Evolutionary conservation across 768 basidiomycete genomes (phyloP).

Genomic region (Pulveroboletus sp.): DNA sequence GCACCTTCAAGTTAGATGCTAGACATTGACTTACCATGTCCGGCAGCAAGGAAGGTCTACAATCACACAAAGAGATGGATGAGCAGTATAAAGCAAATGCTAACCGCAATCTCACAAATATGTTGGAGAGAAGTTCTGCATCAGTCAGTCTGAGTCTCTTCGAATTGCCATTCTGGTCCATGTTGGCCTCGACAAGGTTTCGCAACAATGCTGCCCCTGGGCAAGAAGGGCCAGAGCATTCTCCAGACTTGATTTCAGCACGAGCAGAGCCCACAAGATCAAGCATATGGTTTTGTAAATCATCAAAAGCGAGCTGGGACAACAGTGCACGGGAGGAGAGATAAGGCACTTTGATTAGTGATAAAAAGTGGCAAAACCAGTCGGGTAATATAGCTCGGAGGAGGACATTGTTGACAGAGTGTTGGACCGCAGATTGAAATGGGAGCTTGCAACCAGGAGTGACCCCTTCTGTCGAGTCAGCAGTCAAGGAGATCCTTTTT

Average conservation of each 20-base stretch:
- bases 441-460: no score
- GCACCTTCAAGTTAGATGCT: no score
- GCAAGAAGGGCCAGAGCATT: slow-evolving; percentile 15
- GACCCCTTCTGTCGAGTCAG: no score
- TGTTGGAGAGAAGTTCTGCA: slow-evolving; percentile 44
- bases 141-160: slow-evolving; percentile 40
- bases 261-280: slow-evolving; percentile 19
- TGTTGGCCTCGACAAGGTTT: slow-evolving; percentile 38
- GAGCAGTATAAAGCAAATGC: background rate
- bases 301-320: slow-evolving; percentile 33
- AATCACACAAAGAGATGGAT: background rate
- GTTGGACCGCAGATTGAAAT: slow-evolving; percentile 35
- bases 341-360: slow-evolving; percentile 32
- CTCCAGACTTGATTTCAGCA: slow-evolving; percentile 30
- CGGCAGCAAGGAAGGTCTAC: slow-evolving; percentile 45
- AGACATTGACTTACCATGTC: slow-evolving; percentile 37
- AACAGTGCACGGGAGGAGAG: slow-evolving; percentile 31
- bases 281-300: slow-evolving; percentile 17
- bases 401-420: slow-evolving; percentile 20
- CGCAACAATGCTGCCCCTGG: slow-evolving; percentile 38
- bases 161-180: slow-evolving; percentile 5
- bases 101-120: slow-evolving; percentile 36
- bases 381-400: slow-evolving; percentile 14
- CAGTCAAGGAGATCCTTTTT: no score
- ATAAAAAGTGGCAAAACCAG: slow-evolving; percentile 20